Percentiles rank a stretch among this genome's conserved stretches.
Conservation (phyloP, 2,329 filamentous ascomycete species). For the Emergomyces pasteurianus region DNA sequence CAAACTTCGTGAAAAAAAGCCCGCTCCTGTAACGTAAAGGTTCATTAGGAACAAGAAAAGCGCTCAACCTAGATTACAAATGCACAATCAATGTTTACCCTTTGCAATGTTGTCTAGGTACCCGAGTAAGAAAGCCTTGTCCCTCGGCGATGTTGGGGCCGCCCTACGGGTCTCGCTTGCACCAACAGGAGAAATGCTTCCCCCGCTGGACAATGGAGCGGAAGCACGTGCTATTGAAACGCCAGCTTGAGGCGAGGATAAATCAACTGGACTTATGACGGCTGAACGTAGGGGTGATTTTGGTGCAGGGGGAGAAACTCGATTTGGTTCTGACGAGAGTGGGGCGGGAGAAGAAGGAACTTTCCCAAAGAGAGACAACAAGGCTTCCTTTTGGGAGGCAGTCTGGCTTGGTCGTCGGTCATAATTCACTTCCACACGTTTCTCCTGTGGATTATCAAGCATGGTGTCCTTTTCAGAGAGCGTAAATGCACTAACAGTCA, state of each 20-base stretch:
- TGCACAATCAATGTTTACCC: conserved; percentile 22
- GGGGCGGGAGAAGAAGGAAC: conserved; percentile 18
- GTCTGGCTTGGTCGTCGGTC: conserved; percentile 32
- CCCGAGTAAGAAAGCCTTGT: conserved; percentile 64
- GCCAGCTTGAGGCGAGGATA: conserved; percentile 6
- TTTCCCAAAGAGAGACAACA: conserved; percentile 54
- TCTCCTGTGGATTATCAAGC: conserved; percentile 7
- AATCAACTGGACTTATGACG: conserved; percentile 14
- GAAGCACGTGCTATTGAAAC: background rate
- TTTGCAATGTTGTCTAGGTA: conserved; percentile 53
- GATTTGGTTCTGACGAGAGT: conserved; percentile 8
- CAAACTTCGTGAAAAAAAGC: background rate
- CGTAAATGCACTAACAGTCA: conserved; percentile 15
- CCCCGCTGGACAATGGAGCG: conserved; percentile 10
- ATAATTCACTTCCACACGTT: conserved; percentile 13
- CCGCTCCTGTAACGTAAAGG: background rate
- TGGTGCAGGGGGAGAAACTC: conserved; percentile 1
- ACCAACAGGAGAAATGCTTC: conserved; percentile 13
- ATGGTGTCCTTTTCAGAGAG: conserved; percentile 11
- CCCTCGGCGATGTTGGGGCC: conserved; percentile 47
- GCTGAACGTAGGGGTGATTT: conserved; percentile 10
- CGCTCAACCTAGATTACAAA: background rate
- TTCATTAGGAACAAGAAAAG: background rate
- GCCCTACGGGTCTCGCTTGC: conserved; percentile 11
- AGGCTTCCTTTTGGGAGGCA: conserved; percentile 35